Evolutionary conservation across 192 early-diverging fungal species (phyloP).

Genomic region (Backusella tuberculispora): DNA sequence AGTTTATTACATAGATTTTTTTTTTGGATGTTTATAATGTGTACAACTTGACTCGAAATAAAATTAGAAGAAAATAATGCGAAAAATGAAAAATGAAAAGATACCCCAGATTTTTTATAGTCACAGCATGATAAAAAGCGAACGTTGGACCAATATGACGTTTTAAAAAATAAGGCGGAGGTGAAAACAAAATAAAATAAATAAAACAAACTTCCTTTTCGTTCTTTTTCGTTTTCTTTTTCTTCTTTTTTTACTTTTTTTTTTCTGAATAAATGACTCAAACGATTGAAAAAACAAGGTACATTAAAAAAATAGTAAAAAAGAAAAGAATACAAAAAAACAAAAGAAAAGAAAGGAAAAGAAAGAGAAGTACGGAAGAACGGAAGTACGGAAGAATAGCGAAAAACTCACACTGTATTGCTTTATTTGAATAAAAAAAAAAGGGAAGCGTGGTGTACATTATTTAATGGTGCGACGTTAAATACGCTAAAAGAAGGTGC

Average conservation of each 20-base stretch:
- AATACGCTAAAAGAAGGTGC: conserved; percentile 50
- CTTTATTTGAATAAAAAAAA: too few relatives aligned
- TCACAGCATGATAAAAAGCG: background rate
- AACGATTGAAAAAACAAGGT: conserved; percentile 9
- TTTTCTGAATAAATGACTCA: background rate
- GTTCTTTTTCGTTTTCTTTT: background rate
- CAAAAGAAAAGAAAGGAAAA: too few relatives aligned
- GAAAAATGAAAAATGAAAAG: background rate
- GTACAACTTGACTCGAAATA: too few relatives aligned
- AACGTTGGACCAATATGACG: background rate
- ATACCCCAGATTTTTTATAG: background rate
- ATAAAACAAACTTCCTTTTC: background rate
- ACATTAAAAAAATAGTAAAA: background rate
- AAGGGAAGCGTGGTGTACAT: conserved; percentile 50
- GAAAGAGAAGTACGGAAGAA: too few relatives aligned
- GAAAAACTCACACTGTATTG: too few relatives aligned
- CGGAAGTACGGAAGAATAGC: background rate
- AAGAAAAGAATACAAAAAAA: background rate
- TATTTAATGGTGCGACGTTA: conserved; percentile 54
- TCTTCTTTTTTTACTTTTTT: background rate
- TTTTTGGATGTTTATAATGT: too few relatives aligned
- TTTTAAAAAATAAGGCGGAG: conserved; percentile 2
- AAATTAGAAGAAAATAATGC: too few relatives aligned
- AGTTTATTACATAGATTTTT: too few relatives aligned
- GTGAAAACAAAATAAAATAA: conserved; percentile 11